phyloP scores from a whole-genome alignment of 129 eudicot species.

The Tanacetum coccineum region DNA sequence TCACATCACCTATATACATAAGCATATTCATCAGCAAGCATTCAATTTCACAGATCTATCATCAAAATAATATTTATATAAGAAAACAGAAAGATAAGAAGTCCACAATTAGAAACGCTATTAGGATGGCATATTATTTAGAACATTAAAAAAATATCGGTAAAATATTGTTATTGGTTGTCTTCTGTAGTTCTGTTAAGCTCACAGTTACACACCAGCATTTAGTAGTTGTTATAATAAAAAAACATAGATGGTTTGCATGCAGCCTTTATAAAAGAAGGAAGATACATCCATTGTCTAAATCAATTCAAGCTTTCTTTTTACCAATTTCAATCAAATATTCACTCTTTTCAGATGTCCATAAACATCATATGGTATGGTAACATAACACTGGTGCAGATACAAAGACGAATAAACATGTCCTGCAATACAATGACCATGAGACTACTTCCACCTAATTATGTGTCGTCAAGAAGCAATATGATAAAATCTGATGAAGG shows the following conservation, averaged over 20 bases:
- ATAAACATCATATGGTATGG: too few relatives aligned
- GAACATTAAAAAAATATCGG: background rate
- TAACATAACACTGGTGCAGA: too few relatives aligned
- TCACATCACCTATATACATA: slow-evolving; percentile 53
- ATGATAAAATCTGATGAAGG: too few relatives aligned
- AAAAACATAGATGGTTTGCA: too few relatives aligned
- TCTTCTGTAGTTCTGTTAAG: background rate
- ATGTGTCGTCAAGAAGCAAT: background rate
- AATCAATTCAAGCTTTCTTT: too few relatives aligned
- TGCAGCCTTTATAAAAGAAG: too few relatives aligned
- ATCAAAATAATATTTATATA: too few relatives aligned
- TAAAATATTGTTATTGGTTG: background rate
- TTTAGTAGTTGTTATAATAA: too few relatives aligned
- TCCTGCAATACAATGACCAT: background rate
- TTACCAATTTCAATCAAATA: too few relatives aligned
- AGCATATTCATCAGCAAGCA: slow-evolving; percentile 2
- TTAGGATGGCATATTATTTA: background rate
- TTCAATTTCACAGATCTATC: background rate
- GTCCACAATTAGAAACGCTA: background rate
- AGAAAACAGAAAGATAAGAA: background rate
- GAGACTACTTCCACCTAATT: background rate
- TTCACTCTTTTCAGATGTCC: too few relatives aligned
- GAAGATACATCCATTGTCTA: too few relatives aligned
- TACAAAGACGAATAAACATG: background rate
- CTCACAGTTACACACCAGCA: background rate